phyloP scores from a whole-genome alignment of 2,329 filamentous ascomycete species.

The Aspergillus sergii region DNA sequence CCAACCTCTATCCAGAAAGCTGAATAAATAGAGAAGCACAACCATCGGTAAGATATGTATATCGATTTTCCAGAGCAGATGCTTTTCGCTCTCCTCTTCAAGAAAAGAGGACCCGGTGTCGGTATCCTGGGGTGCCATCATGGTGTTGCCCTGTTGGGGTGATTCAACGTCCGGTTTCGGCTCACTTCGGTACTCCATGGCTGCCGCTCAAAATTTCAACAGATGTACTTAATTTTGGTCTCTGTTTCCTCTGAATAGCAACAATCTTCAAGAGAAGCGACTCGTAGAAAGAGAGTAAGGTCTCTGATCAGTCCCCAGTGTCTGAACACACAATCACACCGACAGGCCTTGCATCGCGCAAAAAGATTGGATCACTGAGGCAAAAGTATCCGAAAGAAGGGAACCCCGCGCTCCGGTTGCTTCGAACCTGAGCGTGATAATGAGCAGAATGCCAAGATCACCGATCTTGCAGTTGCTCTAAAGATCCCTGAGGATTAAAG shows the following conservation, averaged over 20 bases:
- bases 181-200: conserved; percentile 9
- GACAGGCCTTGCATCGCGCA: neutral
- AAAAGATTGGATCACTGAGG: neutral
- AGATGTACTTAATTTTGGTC: neutral
- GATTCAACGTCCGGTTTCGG: conserved; percentile 20
- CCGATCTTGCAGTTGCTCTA: neutral
- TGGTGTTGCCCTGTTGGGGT: conserved; percentile 8
- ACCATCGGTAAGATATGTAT: conserved; percentile 44
- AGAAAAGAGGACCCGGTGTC: conserved; percentile 22
- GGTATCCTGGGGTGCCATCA: conserved; percentile 13
- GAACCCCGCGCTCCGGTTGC: neutral
- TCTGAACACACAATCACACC: neutral
- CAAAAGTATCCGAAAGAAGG: neutral
- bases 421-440: neutral
- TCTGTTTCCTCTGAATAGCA: neutral
- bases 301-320: neutral
- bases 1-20: conserved; percentile 67
- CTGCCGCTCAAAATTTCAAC: neutral
- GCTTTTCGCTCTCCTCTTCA: conserved; percentile 32
- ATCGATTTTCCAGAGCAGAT: conserved; percentile 44
- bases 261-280: neutral
- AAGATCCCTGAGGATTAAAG: neutral
- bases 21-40: conserved; percentile 65
- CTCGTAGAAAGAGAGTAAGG: neutral
- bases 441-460: neutral